Percentiles rank a stretch among this genome's conserved stretches.
These are phyloP conservation scores for Neoboletus subvelutipes DNA, from an alignment of 768 basidiomycete genomes.

Conservation along the genomic window DNA sequence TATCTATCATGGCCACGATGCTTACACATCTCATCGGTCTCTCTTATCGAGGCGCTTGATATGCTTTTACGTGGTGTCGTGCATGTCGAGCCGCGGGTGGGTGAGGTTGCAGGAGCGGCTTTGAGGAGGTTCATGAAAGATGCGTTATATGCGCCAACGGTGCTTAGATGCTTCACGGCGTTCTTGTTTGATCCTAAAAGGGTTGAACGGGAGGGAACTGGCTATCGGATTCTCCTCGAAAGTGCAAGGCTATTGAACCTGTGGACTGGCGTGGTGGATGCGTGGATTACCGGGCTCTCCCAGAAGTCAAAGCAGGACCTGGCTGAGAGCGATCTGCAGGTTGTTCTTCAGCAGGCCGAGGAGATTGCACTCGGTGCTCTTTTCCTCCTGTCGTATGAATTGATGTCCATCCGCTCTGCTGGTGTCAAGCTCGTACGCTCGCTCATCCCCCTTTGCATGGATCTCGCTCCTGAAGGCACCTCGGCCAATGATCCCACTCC, in stretches of 20 bases:
- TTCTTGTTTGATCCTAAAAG: constrained; percentile 73
- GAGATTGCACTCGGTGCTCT: constrained; percentile 72
- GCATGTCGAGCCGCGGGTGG: constrained; percentile 77
- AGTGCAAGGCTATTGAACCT: constrained; percentile 63
- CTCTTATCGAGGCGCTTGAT: constrained; percentile 64
- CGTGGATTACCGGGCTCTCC: constrained; percentile 57
- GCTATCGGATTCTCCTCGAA: constrained; percentile 63
- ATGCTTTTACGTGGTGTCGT: constrained; percentile 80
- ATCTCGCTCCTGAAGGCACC: constrained; percentile 39
- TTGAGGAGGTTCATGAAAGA: constrained; percentile 74
- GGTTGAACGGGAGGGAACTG: constrained; percentile 62
- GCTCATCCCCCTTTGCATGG: constrained; percentile 48
- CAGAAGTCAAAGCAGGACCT: constrained; percentile 40
- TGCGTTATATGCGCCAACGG: constrained; percentile 47
- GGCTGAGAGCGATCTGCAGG: constrained; percentile 41
- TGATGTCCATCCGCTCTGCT: constrained; percentile 47
- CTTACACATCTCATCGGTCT: constrained; percentile 52
- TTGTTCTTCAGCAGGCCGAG: constrained; percentile 45
- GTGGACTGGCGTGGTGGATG: constrained; percentile 72
- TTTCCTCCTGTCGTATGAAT: constrained; percentile 68
- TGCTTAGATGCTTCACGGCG: constrained; percentile 63
- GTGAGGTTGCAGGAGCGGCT: constrained; percentile 65
- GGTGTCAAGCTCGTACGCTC: constrained; percentile 67
- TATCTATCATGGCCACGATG: constrained; percentile 87
- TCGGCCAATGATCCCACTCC: constrained; percentile 29